Evolutionary conservation across 345 rosid genomes (phyloP).

Genomic region (Gossypium arboreum): DNA sequence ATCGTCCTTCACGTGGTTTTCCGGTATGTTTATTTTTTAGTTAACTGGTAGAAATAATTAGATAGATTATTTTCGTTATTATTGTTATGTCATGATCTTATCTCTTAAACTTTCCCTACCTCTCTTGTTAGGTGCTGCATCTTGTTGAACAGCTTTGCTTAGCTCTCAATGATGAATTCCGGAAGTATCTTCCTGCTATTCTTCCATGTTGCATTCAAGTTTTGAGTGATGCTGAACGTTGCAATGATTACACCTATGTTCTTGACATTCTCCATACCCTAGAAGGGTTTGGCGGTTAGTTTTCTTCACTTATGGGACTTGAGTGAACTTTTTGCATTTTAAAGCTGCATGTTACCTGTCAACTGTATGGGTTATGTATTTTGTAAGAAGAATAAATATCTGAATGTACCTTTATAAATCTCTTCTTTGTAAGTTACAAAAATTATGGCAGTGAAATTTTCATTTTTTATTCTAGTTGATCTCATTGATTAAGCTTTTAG

Average conservation of each 20-base stretch:
- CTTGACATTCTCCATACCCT: conserved; percentile 91
- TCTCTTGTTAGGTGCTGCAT: conserved; percentile 67
- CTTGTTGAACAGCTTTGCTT: conserved; percentile 96
- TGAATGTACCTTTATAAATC: conserved; percentile 1
- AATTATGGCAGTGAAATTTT: background rate
- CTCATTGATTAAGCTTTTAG: background rate
- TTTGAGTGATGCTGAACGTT: conserved; percentile 92
- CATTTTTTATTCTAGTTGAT: background rate
- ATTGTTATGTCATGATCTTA: background rate
- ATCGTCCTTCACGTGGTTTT: conserved; percentile 72
- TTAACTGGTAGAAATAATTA: background rate
- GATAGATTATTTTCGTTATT: background rate
- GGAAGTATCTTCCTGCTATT: conserved; percentile 86
- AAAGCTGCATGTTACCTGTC: background rate
- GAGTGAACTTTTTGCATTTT: background rate
- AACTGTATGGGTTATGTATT: background rate
- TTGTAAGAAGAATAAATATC: conserved; percentile 1
- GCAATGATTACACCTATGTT: conserved; percentile 74
- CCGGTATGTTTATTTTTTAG: conserved; percentile 46
- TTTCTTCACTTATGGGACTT: conserved; percentile 20
- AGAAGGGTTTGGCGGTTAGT: conserved; percentile 94
- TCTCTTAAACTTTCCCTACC: background rate
- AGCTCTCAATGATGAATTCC: conserved; percentile 97
- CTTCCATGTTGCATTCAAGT: conserved; percentile 95
- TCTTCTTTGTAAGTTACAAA: background rate